Percentiles rank a stretch among this genome's conserved stretches.
Evolutionary conservation across 208 protist species (phyloP).

Genomic region (Wallacemonas collosoma): DNA sequence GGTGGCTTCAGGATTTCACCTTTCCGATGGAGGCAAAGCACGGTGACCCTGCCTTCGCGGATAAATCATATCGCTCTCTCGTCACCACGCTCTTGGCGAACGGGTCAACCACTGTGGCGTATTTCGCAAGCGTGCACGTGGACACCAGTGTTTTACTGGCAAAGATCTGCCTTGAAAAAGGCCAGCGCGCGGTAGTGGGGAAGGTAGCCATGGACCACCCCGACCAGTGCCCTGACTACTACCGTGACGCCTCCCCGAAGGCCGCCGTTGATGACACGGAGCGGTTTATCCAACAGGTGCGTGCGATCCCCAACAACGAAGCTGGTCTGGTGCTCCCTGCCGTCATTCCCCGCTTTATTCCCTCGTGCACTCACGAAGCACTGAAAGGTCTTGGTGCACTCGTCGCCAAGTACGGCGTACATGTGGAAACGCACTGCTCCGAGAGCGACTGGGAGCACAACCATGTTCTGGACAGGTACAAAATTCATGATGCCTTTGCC

Average conservation of each 20-base stretch:
- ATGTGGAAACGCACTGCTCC: slow-evolving; percentile 80
- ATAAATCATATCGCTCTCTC: slow-evolving; percentile 68
- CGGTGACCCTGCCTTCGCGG: slow-evolving; percentile 70
- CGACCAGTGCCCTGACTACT: slow-evolving; percentile 86
- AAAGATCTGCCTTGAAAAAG: slow-evolving; percentile 71
- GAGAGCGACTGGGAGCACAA: slow-evolving; percentile 91
- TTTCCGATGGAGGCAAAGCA: slow-evolving; percentile 93
- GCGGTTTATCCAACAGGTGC: slow-evolving; percentile 66
- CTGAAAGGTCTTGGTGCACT: slow-evolving; percentile 82
- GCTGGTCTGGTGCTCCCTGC: slow-evolving; percentile 73
- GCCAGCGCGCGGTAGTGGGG: slow-evolving; percentile 90
- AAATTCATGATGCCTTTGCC: slow-evolving; percentile 85
- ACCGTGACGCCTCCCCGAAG: slow-evolving; percentile 78
- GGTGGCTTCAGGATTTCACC: slow-evolving; percentile 93
- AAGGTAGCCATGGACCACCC: slow-evolving; percentile 91
- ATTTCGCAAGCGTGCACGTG: slow-evolving; percentile 92
- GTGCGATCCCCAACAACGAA: slow-evolving; percentile 47
- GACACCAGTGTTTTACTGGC: slow-evolving; percentile 79
- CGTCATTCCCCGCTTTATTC: slow-evolving; percentile 94
- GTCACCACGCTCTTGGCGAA: slow-evolving; percentile 73
- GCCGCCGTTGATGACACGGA: slow-evolving; percentile 64
- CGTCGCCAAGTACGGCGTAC: slow-evolving; percentile 64
- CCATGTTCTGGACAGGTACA: slow-evolving; percentile 83
- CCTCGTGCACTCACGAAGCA: slow-evolving; percentile 85
- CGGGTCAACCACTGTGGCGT: slow-evolving; percentile 92